Evolutionary conservation across 495 filamentous ascomycete genomes (phyloP), one percentile per base, ranked within the genome.

Genomic region (Rostrohypoxylon terebratum): DNA sequence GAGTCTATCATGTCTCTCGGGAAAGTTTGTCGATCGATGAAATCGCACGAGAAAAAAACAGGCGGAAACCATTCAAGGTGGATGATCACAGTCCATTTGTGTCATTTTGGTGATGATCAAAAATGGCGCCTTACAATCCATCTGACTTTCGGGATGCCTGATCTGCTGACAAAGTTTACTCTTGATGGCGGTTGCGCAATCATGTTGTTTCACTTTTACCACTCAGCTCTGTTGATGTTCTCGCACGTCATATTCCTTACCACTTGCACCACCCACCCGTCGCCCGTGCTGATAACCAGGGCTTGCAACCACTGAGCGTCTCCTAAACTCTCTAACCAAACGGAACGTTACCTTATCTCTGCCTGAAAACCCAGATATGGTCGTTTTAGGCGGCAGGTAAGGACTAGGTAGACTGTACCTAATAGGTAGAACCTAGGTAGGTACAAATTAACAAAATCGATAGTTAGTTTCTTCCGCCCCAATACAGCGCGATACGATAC

Each of bases 171-270:
- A 73, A 73, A 73, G 66, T 33, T 36, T 64, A 21, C 64, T 61
- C 59, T 73, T 61, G 70, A 73, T 59, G 64, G 60, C 48, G 40
- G 71, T 73, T 73, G 71, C 71, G 66, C 66, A 68, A 73, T 73
- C 71, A 57, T 65, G 23, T 34, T 66, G 71, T 69, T 66, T 73
- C 71, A 69, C 66, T 54, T 38, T 45, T 63, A 21, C 70, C 70
- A 73, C 70, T 61, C 70, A 68, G 65, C 71, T 57, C 53, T 40
- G 61, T 66, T 65, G 66, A 48, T 48, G 71, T 63, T 64, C 66
- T 69, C 65, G 71, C 71, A 73, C 71, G 71, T 48, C 71, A 73
- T 73, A 61, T 58, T 48, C 66, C 66, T 55, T 63, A 59, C 42
- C 42, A 20, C n/a, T 45, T 45, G 42, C 42, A 45, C 13, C 42